These are phyloP conservation scores for Tulasnella sp. DNA, from an alignment of 768 basidiomycete species.

Conservation along the genomic window DNA sequence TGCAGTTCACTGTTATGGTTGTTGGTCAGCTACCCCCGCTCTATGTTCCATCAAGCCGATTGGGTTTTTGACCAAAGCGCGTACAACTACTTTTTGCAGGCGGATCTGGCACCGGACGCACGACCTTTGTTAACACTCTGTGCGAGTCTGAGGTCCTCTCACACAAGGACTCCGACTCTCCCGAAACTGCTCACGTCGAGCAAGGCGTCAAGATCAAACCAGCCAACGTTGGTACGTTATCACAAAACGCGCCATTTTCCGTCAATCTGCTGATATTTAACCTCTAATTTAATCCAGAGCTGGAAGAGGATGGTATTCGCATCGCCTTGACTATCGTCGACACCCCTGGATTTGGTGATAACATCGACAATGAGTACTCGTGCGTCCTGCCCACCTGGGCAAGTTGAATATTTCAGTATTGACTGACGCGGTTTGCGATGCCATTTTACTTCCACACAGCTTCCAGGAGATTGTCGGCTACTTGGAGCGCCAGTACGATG, in stretches of 20 bases:
- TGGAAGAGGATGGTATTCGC: conserved; percentile 97
- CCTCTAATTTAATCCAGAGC: conserved; percentile 49
- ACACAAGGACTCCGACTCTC: conserved; percentile 77
- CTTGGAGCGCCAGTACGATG: conserved; percentile 97
- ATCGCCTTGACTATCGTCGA: conserved; percentile 97
- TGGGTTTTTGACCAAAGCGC: conserved; percentile 17
- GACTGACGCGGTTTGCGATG: too few species aligned
- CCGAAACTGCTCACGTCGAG: conserved; percentile 86
- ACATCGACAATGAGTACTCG: conserved; percentile 98
- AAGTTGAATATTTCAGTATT: background rate
- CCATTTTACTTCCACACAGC: conserved; percentile 33
- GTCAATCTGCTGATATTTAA: background rate
- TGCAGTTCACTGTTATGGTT: conserved; percentile 96
- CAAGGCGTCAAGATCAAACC: conserved; percentile 93
- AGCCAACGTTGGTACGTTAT: conserved; percentile 71
- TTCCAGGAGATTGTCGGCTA: conserved; percentile 96
- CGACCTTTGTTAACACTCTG: conserved; percentile 98
- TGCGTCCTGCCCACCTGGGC: conserved; percentile 28
- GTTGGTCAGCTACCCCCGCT: conserved; percentile 61
- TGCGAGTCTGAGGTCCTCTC: conserved; percentile 88
- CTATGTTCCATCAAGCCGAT: conserved; percentile 11
- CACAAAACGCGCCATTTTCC: background rate
- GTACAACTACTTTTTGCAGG: conserved; percentile 38
- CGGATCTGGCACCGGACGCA: conserved; percentile 93
- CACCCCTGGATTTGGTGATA: conserved; percentile 97